Evolutionary conservation across 345 rosid species (phyloP), one percentile per base, ranked within the genome.

Genomic region (Salix dunnii): DNA sequence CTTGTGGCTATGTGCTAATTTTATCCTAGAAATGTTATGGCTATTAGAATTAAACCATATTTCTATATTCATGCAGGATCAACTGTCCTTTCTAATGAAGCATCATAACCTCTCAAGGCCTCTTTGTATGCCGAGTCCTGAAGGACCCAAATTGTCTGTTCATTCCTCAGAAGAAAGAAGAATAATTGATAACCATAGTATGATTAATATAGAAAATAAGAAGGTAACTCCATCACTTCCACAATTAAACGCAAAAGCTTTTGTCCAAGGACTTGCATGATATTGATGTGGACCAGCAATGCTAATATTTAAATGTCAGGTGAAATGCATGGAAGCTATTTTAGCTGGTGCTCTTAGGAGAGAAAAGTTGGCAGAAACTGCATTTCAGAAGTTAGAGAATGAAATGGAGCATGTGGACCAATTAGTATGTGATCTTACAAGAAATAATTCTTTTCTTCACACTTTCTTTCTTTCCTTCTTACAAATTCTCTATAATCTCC

Each of bases 321-420:
- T 82, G 67, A 81, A 76, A 76, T 78, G 55, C 72, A 74, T 85
- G 82, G 85, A 80, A 78, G 80, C 82, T 60, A 84, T 79, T 66
- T 77, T 90, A 77, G 79, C 81, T 72, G 91, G 93, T 53, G 78
- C 93, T 33, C 81, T 93, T 75, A 85, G 97, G 81, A 88, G 94
- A 75, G 94, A 91, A 78, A 93, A 87, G 83, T 77, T 80, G 79
- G 87, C 91, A 65, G 92, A 90, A 82, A 79, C 77, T 73, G 80
- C 85, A 65, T 71, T 82, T 35, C 86, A 76, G 67, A 87, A 85
- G 69, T 84, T 87, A 77, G 81, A 88, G 82, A 90, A 91, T 74
- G 90, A 91, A 83, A 89, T 87, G 72, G 89, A 89, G 79, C 89
- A 80, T 71, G 68, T 85, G 73, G 87, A 85, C 65, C 82, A 83